Evolutionary conservation across 2,329 filamentous ascomycete species (phyloP), one percentile per base, ranked within the genome.

Genomic region (Alternaria postmessia): DNA sequence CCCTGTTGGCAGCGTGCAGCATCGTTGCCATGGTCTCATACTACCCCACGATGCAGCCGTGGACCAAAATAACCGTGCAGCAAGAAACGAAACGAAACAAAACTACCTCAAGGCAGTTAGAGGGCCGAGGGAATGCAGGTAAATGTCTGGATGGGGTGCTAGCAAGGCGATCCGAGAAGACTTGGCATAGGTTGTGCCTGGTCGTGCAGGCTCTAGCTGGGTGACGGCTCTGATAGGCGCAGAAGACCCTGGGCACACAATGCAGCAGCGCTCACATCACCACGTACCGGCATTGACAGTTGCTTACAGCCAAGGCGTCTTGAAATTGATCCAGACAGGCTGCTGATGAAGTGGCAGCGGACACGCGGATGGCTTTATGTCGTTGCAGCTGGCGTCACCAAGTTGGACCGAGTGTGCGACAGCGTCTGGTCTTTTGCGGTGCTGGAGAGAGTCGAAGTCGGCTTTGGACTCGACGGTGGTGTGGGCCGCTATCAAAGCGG

Each of bases 21-120:
- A 46, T 56, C 61, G 47, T 26, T 56, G 30, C 26, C 18, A 43
- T 47, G 41, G 18, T 26, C 22, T 34, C 11, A 61, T 59, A 20
- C 53, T 47, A 64, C 64, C 54, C 65, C 62, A 64, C 64, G 58
- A 66, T 62, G 64, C 55, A 64, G 62, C 59, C 65, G 54, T 46
- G 57, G 59, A 63, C 71, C 67, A 72, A 74, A 73, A 73, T 75
- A 76, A 72, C 52, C 63, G 55, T 68, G 59, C 58, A 58, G 54
- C 62, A 55, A 38, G 58, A 66, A 70, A 66, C 61, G 9, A 30
- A 30, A 30, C 28, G 60, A 72, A 72, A 72, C 70, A 53, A 55
- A 70, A 65, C 48, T 63, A 54, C 11, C 71, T 56, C 36, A 24
- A 63, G 54, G 8, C 24, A 53, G 69, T 57, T 70, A 66, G 65